Base-by-base conservation (phyloP, 495 filamentous ascomycete species). In the Penicillium odoratum region DNA sequence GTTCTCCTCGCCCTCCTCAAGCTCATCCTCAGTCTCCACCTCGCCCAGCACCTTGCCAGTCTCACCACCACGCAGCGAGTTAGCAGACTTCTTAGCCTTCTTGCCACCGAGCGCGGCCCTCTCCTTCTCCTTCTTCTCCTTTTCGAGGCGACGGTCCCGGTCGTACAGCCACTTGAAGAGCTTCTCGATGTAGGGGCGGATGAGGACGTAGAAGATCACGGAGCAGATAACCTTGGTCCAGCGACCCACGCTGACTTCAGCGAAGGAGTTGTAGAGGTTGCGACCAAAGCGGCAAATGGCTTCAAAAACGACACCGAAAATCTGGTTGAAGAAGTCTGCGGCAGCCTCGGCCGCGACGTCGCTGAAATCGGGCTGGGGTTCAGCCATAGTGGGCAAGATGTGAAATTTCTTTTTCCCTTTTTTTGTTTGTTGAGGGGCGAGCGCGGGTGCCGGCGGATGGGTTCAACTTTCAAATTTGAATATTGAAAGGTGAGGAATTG, bases 181-280 rank as follows among this genome's bases (percentile, higher is more conserved):
- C 59, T 62, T 76, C 68, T 66, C 83, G 52, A 91, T 74, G 64
- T 85, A 88, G 0, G 87, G 86, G 4, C 88, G 81, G n/a, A 91
- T 57, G 15, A 91, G 70, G 56, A 83, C 43, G 72, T 90, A 90
- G 64, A 74, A 76, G 48, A 86, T 74, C 13, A 86, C 82, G 48
- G 87, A 76, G 54, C 81, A 74, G 55, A 87, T 69, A 28, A 90
- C 69, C 31, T 85, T 83, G 49, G 89, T 81, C 78, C 79, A 88
- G 61, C 84, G 78, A 55, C 79, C 65, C 28, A 69, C 55, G 56
- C 76, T 78, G 70, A 89, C 78, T 38, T 78, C 68, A 31, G 73
- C 71, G 66, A 90, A 78, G 40, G 83, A 81, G 40, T 69, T 59
- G 60, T 71, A 72, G 58, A 84, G 29, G 69, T 91, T 90, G 57